phyloP scores from a whole-genome alignment of 306 rosid species.

The Delonix regia region DNA sequence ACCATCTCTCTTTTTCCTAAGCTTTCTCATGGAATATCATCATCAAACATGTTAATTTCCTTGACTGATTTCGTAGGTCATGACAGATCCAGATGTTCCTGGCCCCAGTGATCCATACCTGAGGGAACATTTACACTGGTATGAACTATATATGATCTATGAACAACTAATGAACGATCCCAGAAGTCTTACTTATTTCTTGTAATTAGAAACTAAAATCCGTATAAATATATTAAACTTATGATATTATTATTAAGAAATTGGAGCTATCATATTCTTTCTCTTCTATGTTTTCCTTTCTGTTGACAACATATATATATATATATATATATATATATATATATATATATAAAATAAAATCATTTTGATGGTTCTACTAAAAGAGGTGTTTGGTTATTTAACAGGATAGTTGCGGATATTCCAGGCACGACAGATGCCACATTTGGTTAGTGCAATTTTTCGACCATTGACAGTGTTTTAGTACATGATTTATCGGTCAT shows the following conservation, averaged over 20 bases:
- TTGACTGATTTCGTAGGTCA: conserved; percentile 48
- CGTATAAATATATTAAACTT: too few species aligned
- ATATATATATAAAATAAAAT: too few species aligned
- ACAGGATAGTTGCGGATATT: conserved; percentile 86
- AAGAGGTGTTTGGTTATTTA: conserved; percentile 10
- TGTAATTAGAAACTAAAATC: too few species aligned
- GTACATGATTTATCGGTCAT: too few species aligned
- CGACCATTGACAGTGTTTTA: too few species aligned
- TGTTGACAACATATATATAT: neutral
- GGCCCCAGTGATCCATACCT: conserved; percentile 96
- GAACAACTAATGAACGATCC: too few species aligned
- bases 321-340: too few species aligned
- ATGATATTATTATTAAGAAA: too few species aligned
- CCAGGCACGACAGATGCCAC: conserved; percentile 87
- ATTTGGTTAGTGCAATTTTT: conserved; percentile 54
- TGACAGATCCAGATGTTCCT: conserved; percentile 94
- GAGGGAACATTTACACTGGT: conserved; percentile 90
- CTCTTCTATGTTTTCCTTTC: too few species aligned
- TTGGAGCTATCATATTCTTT: too few species aligned
- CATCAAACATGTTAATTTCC: neutral
- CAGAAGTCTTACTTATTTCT: too few species aligned
- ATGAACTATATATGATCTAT: neutral
- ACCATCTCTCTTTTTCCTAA: neutral
- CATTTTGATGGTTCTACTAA: neutral
- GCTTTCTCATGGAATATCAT: neutral